Conservation (phyloP, 1,284 basidiomycete species). For the Naganishia albida region DNA sequence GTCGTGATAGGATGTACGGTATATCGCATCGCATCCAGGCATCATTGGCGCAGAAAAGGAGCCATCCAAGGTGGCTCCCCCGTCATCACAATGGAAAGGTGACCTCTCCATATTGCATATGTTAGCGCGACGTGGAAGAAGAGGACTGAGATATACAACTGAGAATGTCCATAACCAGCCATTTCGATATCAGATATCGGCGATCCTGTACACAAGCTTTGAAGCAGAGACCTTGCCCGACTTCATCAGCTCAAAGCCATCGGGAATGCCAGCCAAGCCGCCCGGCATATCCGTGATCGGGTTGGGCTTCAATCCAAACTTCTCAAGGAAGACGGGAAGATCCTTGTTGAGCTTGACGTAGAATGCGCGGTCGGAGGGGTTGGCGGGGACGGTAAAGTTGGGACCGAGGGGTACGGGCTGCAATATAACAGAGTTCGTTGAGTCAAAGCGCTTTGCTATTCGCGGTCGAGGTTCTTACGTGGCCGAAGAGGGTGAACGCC, state of each 20-base stretch:
- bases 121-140: background rate
- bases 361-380: conserved; percentile 37
- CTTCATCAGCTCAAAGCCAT: conserved; percentile 38
- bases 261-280: conserved; percentile 40
- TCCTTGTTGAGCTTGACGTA: conserved; percentile 36
- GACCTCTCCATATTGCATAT: too few species aligned
- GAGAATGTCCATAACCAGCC: background rate
- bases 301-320: conserved; percentile 40
- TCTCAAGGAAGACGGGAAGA: conserved; percentile 38
- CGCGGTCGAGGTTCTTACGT: background rate
- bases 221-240: conserved; percentile 39
- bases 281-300: conserved; percentile 37
- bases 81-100: too few species aligned
- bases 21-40: background rate
- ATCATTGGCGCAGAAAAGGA: background rate
- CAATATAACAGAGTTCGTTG: background rate
- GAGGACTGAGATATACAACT: background rate
- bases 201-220: conserved; percentile 42
- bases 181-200: background rate
- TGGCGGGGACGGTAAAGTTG: conserved; percentile 37
- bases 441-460: background rate
- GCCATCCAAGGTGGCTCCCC: too few species aligned
- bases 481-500: conserved; percentile 45
- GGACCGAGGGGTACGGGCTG: conserved; percentile 42
- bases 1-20: background rate